Conservation (phyloP, 2,329 filamentous ascomycete genomes). For the Aspergillus fructus region DNA sequence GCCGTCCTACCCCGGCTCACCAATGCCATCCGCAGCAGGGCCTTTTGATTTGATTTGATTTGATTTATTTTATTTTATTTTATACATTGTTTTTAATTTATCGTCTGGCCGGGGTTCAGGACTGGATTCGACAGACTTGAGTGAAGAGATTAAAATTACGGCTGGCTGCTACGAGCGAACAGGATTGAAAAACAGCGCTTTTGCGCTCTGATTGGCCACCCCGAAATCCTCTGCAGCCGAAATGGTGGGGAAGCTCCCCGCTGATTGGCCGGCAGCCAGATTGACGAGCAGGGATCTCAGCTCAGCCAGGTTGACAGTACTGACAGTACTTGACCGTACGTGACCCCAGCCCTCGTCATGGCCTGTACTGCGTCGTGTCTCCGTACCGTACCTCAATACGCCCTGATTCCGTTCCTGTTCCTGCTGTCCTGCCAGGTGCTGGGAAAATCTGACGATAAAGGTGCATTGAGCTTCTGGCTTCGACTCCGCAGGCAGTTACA, state of each 20-base stretch:
- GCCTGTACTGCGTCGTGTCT: conserved; percentile 16
- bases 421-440: not conserved
- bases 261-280: conserved; percentile 33
- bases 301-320: conserved; percentile 11
- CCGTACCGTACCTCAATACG: conserved; percentile 1
- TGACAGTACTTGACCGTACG: conserved; percentile 13
- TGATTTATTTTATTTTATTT: not conserved
- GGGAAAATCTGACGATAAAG: not conserved
- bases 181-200: conserved; percentile 16
- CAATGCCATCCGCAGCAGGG: not conserved
- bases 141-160: conserved; percentile 9
- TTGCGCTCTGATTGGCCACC: conserved; percentile 19
- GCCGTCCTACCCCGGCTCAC: conserved; percentile 7
- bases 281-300: conserved; percentile 30
- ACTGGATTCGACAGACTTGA: conserved; percentile 9
- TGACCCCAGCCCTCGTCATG: conserved; percentile 12
- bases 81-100: not conserved
- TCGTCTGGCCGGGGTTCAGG: not conserved
- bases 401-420: not conserved
- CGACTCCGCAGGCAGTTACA: not conserved
- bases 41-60: not conserved
- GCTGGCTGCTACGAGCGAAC: conserved; percentile 10
- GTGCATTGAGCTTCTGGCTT: not conserved
- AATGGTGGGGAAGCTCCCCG: conserved; percentile 23
- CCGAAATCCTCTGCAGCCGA: conserved; percentile 9